phyloP scores from a whole-genome alignment of 305 asterid genomes.

The Ajuga reptans region DNA sequence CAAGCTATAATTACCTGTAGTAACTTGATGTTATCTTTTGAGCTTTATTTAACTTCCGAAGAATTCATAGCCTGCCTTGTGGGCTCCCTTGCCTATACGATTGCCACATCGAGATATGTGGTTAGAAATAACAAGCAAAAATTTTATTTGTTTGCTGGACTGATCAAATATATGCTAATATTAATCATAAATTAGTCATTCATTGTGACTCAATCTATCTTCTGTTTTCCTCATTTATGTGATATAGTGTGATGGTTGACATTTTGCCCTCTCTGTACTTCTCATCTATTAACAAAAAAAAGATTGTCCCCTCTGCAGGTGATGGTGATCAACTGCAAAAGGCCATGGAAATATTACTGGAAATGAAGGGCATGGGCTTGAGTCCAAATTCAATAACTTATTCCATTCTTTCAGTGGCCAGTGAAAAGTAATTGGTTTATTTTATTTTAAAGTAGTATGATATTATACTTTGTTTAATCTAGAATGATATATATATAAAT shows the following conservation, averaged over 20 bases:
- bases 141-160: background rate
- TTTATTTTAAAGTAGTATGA: slow-evolving; percentile 15
- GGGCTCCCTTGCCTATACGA: slow-evolving; percentile 1
- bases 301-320: slow-evolving; percentile 38
- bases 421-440: slow-evolving; percentile 72
- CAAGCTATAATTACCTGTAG: background rate
- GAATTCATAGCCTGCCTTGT: background rate
- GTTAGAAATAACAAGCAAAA: slow-evolving; percentile 13
- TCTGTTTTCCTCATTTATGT: too few species aligned
- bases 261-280: too few species aligned
- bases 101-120: background rate
- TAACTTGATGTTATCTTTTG: background rate
- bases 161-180: too few species aligned
- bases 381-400: slow-evolving; percentile 84
- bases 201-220: too few species aligned
- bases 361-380: slow-evolving; percentile 63
- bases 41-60: background rate
- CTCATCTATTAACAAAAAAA: too few species aligned
- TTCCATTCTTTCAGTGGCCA: slow-evolving; percentile 74
- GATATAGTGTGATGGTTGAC: too few species aligned
- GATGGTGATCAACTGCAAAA: slow-evolving; percentile 64
- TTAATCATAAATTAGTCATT: too few species aligned
- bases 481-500: background rate
- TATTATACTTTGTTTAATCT: slow-evolving; percentile 18
- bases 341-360: slow-evolving; percentile 64